Percentiles rank a stretch among this genome's conserved stretches.
Evolutionary conservation across 352 stramenopile genomes (phyloP).

Genomic region (Globisporangium yorkense): DNA sequence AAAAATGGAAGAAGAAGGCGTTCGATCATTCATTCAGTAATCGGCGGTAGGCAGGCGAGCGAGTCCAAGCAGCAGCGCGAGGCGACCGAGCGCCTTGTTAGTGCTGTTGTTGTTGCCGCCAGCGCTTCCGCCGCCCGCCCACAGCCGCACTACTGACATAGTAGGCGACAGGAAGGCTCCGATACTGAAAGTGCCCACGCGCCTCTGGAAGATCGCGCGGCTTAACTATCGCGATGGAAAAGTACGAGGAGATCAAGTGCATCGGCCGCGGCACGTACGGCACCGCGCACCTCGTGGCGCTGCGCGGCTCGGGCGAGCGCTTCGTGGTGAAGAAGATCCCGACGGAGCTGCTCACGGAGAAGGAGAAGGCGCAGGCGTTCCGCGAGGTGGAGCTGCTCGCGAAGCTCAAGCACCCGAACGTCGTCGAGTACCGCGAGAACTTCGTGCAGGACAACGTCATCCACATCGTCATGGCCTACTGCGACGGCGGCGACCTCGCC

Average conservation of each 20-base stretch:
- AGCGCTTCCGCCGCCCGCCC: too few relatives aligned
- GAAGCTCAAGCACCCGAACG: constrained; percentile 90
- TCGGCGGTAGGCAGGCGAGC: too few relatives aligned
- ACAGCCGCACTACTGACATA: too few relatives aligned
- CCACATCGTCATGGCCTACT: constrained; percentile 96
- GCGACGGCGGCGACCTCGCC: constrained; percentile 86
- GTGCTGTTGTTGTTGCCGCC: too few relatives aligned
- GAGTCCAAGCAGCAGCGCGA: too few relatives aligned
- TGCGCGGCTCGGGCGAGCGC: constrained; percentile 28
- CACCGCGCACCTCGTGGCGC: constrained; percentile 58
- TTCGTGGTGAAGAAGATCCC: constrained; percentile 86
- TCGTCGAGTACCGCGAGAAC: constrained; percentile 93
- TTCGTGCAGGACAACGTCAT: constrained; percentile 79
- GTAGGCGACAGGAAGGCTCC: too few relatives aligned
- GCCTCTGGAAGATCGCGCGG: too few relatives aligned
- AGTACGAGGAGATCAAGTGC: constrained; percentile 71
- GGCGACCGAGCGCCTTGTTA: too few relatives aligned
- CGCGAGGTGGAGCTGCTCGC: constrained; percentile 88
- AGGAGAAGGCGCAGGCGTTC: constrained; percentile 76
- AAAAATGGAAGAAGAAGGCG: too few relatives aligned
- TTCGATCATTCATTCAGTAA: too few relatives aligned
- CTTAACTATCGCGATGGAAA: constrained; percentile 35
- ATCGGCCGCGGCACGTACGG: constrained; percentile 78
- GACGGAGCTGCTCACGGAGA: constrained; percentile 73
- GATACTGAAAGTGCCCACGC: too few relatives aligned